Conservation (phyloP, 805 yeast species). For the Candida ulmi region DNA sequence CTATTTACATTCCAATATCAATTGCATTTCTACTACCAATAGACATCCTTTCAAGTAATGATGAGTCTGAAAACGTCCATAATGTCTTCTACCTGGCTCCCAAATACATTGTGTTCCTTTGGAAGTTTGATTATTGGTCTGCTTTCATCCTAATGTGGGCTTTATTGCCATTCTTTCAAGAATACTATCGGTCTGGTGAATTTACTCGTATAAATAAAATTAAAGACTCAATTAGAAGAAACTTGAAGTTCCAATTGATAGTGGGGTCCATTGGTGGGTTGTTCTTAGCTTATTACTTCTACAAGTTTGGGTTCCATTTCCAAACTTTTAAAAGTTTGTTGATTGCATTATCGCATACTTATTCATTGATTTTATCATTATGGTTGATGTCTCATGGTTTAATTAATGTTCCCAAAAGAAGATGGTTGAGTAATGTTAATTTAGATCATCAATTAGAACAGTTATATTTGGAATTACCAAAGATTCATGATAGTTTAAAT, state of each 20-base stretch:
- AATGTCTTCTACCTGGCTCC: slow-evolving; percentile 42
- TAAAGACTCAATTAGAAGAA: slow-evolving; percentile 49
- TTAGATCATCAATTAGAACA: slow-evolving; percentile 28
- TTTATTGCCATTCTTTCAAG: slow-evolving; percentile 65
- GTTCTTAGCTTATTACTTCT: slow-evolving; percentile 54
- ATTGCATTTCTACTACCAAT: slow-evolving; percentile 69
- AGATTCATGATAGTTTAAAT: slow-evolving; percentile 50
- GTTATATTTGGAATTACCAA: slow-evolving; percentile 51
- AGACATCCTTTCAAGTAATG: slow-evolving; percentile 53
- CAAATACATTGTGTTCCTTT: slow-evolving; percentile 45
- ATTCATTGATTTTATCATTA: slow-evolving; percentile 65
- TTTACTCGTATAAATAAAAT: slow-evolving; percentile 41
- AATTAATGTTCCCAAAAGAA: slow-evolving; percentile 55
- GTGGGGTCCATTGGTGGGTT: slow-evolving; percentile 46
- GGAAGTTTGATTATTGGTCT: slow-evolving; percentile 78
- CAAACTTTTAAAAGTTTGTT: slow-evolving; percentile 58
- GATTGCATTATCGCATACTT: slow-evolving; percentile 73
- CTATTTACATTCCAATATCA: slow-evolving; percentile 71
- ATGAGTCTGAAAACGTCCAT: slow-evolving; percentile 15
- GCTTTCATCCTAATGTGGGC: slow-evolving; percentile 80
- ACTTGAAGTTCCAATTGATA: slow-evolving; percentile 55
- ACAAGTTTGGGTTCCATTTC: slow-evolving; percentile 49
- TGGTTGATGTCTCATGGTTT: slow-evolving; percentile 87
- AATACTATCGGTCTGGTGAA: slow-evolving; percentile 67
- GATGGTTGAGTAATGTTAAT: slow-evolving; percentile 29